Percentiles rank a stretch among this genome's conserved stretches.
Conservation (phyloP, 305 asterid genomes). For the Solanum hybrid region DNA sequence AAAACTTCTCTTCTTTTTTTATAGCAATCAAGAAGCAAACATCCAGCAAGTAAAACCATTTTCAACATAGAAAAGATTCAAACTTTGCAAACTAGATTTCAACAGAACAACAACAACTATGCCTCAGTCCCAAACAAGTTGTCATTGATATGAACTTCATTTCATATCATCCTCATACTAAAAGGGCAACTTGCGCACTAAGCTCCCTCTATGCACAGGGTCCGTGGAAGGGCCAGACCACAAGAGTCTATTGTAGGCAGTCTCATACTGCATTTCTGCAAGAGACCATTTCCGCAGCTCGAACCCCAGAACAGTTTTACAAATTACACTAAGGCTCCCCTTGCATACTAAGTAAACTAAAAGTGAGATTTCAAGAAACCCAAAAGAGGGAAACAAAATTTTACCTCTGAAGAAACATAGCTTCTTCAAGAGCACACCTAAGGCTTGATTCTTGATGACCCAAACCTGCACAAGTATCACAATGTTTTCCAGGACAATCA, state of each 20-base stretch:
- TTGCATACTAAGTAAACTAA: background rate
- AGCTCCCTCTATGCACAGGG: background rate
- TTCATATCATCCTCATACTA: background rate
- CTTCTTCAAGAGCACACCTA: slow-evolving; percentile 99
- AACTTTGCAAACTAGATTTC: background rate
- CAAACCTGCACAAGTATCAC: slow-evolving; percentile 83
- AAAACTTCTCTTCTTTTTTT: background rate
- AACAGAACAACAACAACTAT: background rate
- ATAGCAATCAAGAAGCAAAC: background rate
- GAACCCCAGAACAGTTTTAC: background rate
- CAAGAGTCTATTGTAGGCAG: background rate
- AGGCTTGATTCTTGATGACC: slow-evolving; percentile 99
- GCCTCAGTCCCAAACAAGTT: background rate
- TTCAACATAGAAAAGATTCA: background rate
- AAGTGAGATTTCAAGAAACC: background rate
- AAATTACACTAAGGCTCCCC: background rate
- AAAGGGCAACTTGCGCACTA: background rate
- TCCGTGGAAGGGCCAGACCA: background rate
- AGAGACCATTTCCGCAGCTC: background rate
- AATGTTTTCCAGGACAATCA: slow-evolving; percentile 97
- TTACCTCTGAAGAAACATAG: slow-evolving; percentile 75
- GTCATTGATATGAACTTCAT: background rate
- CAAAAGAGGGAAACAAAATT: background rate
- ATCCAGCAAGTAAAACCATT: background rate
- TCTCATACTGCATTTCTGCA: background rate